Conservation (phyloP, 345 rosid species). For the Clausena lansium region DNA sequence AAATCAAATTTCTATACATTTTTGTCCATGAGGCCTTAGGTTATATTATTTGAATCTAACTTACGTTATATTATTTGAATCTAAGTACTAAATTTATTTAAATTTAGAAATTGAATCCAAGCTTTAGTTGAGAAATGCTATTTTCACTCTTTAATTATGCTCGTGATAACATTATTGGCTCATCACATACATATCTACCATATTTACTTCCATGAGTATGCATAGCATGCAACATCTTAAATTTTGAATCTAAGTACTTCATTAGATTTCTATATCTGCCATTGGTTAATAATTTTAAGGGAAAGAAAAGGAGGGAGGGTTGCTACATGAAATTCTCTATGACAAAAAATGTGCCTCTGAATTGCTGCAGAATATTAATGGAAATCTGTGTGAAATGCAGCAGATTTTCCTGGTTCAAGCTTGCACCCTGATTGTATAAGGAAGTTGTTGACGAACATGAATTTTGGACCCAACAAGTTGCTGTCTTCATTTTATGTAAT, state of each 20-base stretch:
- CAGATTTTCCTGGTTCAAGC: not conserved
- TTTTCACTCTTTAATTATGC: not conserved
- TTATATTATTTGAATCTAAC: too few relatives aligned
- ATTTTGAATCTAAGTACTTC: not conserved
- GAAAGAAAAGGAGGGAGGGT: not conserved
- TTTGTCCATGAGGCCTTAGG: too few relatives aligned
- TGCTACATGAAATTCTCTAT: not conserved
- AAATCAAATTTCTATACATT: too few relatives aligned
- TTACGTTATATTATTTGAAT: not conserved
- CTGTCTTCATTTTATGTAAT: not conserved
- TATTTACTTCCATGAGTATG: not conserved
- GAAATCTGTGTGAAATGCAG: not conserved
- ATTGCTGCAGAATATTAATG: not conserved
- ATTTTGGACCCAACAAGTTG: slow-evolving; percentile 1
- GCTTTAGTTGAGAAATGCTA: not conserved
- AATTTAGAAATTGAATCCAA: not conserved
- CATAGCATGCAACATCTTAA: not conserved
- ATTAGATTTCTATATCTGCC: too few relatives aligned
- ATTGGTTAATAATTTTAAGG: not conserved
- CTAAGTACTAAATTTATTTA: not conserved
- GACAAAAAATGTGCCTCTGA: not conserved
- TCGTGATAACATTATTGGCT: not conserved
- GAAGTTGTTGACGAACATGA: not conserved
- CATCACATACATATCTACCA: too few relatives aligned
- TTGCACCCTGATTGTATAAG: not conserved